Evolutionary conservation across 2,329 filamentous ascomycete genomes (phyloP).

Genomic region (Pezicula radicicola): DNA sequence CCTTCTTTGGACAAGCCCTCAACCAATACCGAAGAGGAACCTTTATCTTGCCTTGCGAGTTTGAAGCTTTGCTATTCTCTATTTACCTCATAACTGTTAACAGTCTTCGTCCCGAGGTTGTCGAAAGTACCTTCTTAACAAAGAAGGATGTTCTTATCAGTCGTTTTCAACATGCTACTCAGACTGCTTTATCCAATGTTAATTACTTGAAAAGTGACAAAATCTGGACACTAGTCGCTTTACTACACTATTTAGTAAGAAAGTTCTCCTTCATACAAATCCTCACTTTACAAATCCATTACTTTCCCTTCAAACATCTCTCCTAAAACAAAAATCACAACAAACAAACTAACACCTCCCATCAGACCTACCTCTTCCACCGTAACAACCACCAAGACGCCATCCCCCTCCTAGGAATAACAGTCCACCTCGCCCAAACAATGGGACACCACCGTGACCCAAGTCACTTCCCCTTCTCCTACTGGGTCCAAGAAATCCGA

Average conservation of each 20-base stretch:
- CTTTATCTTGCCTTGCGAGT: constrained; percentile 34
- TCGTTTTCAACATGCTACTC: constrained; percentile 6
- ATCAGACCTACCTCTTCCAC: constrained; percentile 18
- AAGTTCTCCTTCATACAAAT: background rate
- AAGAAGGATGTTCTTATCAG: constrained; percentile 9
- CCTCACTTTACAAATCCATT: too few relatives aligned
- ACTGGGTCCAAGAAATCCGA: constrained; percentile 17
- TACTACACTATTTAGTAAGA: constrained; percentile 18
- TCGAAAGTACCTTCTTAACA: constrained; percentile 16
- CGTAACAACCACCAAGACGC: constrained; percentile 54
- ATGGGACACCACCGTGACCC: constrained; percentile 63
- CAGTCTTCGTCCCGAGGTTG: constrained; percentile 54
- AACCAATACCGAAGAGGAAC: constrained; percentile 52
- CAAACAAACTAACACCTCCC: too few relatives aligned
- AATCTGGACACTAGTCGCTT: constrained; percentile 7
- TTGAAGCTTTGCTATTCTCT: constrained; percentile 66
- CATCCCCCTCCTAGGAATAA: constrained; percentile 61
- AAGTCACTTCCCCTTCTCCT: constrained; percentile 16
- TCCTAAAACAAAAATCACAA: too few relatives aligned
- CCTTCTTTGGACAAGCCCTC: constrained; percentile 58
- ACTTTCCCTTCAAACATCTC: too few relatives aligned
- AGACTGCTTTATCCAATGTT: constrained; percentile 13
- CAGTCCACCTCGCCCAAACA: constrained; percentile 61
- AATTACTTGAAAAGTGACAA: constrained; percentile 15
- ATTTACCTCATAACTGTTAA: constrained; percentile 57